Evolutionary conservation across 768 basidiomycete genomes (phyloP).

Genomic region (Xerocomellus amylosporus): DNA sequence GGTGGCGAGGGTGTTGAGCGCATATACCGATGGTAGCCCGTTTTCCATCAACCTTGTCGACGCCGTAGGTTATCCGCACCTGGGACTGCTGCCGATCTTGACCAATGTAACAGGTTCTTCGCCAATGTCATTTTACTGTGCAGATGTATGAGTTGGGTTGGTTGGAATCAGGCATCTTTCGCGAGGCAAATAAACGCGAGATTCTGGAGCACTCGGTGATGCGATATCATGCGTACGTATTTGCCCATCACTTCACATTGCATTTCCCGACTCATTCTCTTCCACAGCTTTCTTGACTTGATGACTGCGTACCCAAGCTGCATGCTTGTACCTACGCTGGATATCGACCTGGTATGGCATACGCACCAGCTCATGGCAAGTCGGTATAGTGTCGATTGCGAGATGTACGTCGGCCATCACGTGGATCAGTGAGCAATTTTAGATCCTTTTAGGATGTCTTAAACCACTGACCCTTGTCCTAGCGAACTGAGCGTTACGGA

Average conservation of each 20-base stretch:
- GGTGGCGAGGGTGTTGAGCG: slow-evolving; percentile 43
- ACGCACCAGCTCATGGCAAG: slow-evolving; percentile 59
- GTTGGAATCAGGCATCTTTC: slow-evolving; percentile 44
- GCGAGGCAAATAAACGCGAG: slow-evolving; percentile 32
- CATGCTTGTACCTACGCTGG: slow-evolving; percentile 61
- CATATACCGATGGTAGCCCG: slow-evolving; percentile 48
- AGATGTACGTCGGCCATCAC: slow-evolving; percentile 40
- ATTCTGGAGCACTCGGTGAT: slow-evolving; percentile 49
- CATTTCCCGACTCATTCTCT: background rate
- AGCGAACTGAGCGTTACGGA: slow-evolving; percentile 54
- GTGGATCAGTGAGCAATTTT: slow-evolving; percentile 51
- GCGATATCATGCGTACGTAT: slow-evolving; percentile 55
- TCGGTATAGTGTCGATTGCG: slow-evolving; percentile 47
- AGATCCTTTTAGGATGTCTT: background rate
- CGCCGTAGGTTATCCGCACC: slow-evolving; percentile 38
- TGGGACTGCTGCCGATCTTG: background rate
- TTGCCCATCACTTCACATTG: background rate
- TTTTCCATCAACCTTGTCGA: slow-evolving; percentile 59
- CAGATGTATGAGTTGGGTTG: slow-evolving; percentile 55
- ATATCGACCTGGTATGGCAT: slow-evolving; percentile 76
- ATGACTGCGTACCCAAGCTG: slow-evolving; percentile 41
- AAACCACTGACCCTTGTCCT: slow-evolving; percentile 1
- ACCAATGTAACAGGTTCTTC: slow-evolving; percentile 42
- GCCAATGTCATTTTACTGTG: slow-evolving; percentile 53
- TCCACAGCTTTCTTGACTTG: slow-evolving; percentile 52